Conservation (phyloP, 371 early-diverging fungal species). For the Nematocida major region DNA sequence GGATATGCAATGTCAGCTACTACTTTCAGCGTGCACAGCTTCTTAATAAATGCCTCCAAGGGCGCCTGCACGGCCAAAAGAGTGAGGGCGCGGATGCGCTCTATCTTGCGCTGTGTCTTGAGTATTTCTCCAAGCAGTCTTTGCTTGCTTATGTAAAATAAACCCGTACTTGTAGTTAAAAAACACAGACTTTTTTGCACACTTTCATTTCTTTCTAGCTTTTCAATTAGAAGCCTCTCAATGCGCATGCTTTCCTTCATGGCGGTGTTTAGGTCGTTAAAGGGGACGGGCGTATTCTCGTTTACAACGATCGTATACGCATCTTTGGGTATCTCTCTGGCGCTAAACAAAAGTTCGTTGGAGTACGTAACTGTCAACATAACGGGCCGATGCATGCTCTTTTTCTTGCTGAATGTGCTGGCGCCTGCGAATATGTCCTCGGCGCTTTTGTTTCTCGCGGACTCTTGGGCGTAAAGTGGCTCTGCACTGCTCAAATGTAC, state of each 20-base stretch:
- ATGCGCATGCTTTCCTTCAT: conserved; percentile 34
- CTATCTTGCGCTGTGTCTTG: conserved; percentile 41
- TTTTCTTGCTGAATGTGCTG: background rate
- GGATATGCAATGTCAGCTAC: conserved; percentile 17
- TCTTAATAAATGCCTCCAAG: conserved; percentile 25
- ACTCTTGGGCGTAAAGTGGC: no score
- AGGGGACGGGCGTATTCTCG: background rate
- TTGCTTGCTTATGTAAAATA: conserved; percentile 15
- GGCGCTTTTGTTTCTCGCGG: background rate
- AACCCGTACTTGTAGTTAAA: background rate
- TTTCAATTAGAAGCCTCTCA: conserved; percentile 25
- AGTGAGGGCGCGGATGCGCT: background rate
- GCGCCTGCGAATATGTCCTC: conserved; percentile 11
- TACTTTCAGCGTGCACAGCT: conserved; percentile 39
- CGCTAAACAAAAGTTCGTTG: conserved; percentile 13
- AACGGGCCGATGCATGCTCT: conserved; percentile 12
- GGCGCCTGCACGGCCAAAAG: background rate
- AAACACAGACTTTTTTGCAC: background rate
- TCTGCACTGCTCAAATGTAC: background rate
- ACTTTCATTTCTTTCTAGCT: background rate
- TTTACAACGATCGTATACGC: background rate
- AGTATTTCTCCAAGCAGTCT: conserved; percentile 49
- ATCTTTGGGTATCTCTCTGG: background rate
- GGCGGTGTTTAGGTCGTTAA: conserved; percentile 16
- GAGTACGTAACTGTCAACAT: background rate